Conservation (phyloP, 1,284 basidiomycete genomes). For the Pseudozyma thailandica region DNA sequence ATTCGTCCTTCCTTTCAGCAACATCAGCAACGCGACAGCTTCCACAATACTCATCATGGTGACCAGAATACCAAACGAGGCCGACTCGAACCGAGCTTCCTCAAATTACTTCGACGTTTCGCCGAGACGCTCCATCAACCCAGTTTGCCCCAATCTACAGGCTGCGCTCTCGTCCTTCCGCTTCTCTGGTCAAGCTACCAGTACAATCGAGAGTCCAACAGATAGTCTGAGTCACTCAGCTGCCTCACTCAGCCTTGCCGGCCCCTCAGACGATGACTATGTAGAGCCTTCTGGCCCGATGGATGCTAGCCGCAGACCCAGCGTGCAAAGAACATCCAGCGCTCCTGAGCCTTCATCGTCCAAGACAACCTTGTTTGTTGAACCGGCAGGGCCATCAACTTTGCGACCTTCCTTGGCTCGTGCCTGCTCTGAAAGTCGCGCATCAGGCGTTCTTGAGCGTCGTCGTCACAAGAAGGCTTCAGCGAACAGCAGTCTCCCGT, state of each 20-base stretch:
- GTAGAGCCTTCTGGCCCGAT: constrained; percentile 20
- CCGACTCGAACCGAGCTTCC: constrained; percentile 12
- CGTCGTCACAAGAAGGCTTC: constrained; percentile 26
- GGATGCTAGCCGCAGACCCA: constrained; percentile 36
- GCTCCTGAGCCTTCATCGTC: constrained; percentile 35
- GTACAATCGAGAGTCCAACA: constrained; percentile 16
- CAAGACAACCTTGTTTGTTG: constrained; percentile 26
- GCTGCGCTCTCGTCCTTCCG: constrained; percentile 33
- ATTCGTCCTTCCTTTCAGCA: too few relatives aligned
- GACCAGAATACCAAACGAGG: constrained; percentile 25
- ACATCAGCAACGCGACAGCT: too few relatives aligned
- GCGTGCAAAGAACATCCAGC: constrained; percentile 41
- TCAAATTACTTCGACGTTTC: constrained; percentile 19
- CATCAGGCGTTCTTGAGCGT: constrained; percentile 40
- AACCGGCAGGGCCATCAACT: constrained; percentile 7
- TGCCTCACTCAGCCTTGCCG: background rate
- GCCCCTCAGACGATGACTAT: constrained; percentile 24
- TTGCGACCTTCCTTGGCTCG: constrained; percentile 32
- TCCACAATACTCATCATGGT: constrained; percentile 10
- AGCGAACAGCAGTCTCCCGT: constrained; percentile 12
- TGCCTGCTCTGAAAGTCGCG: constrained; percentile 41
- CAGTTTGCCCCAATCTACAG: constrained; percentile 28
- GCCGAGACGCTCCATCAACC: constrained; percentile 22
- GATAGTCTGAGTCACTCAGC: background rate
- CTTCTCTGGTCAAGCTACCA: constrained; percentile 17